Conservation (phyloP, 2,329 filamentous ascomycete genomes). For the Capronia americana region DNA sequence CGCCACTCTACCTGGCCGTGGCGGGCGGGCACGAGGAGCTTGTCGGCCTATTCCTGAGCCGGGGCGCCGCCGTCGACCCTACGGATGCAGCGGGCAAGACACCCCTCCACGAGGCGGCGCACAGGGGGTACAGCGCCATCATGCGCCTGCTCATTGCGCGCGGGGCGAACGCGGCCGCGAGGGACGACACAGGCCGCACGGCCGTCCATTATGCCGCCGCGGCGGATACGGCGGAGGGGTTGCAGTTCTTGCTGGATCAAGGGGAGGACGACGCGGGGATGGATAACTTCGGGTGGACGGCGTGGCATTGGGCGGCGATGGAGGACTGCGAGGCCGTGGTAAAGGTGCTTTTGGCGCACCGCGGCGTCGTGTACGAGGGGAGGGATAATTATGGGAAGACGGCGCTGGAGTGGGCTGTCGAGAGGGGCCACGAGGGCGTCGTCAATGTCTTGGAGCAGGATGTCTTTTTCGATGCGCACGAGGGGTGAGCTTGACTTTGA, state of each 20-base stretch:
- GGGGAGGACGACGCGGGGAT: not conserved
- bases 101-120: not conserved
- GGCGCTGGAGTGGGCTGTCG: not conserved
- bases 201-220: not conserved
- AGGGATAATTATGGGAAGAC: not conserved
- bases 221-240: not conserved
- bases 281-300: not conserved
- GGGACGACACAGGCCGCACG: not conserved
- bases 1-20: not conserved
- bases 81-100: not conserved
- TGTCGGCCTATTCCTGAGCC: not conserved
- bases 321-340: not conserved
- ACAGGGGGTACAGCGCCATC: not conserved
- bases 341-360: not conserved
- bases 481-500: too few relatives aligned
- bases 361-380: not conserved
- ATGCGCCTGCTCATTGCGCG: not conserved
- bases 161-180: not conserved
- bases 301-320: conserved; percentile 1
- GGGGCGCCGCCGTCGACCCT: not conserved
- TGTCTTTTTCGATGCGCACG: not conserved
- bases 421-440: not conserved
- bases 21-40: not conserved
- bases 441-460: not conserved
- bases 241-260: not conserved